Base-by-base conservation (phyloP, 2,329 filamentous ascomycete genomes). In the Paecilomyces variotii region DNA sequence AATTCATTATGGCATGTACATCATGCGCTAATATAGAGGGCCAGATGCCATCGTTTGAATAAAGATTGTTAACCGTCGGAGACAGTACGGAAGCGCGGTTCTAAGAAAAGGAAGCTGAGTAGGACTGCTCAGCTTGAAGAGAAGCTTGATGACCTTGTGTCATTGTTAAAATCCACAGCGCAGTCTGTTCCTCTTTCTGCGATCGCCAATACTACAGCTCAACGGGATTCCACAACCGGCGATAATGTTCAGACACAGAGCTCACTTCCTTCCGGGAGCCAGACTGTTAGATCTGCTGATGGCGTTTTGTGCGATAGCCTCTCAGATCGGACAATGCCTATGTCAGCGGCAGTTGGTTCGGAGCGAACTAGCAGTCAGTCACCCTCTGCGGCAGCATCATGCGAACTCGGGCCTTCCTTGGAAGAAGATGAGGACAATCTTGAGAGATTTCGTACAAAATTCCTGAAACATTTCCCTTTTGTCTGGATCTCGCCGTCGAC, bases 391-490 rank as follows among this genome's bases (percentile, higher is more conserved):
- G 10, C 51, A 25, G 51, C 51, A 26, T 53, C n/a, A n/a, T 11
- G 12, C 12, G 60, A 61, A 25, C 26, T 54, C 26, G 60, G 59
- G 32, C 51, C 55, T 14, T 72, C 74, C 0, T 58, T 68, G 1
- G 64, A 61, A 24, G 74, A 78, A 53, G 77, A 75, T 1, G 77
- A 79, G 53, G 62, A 68, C 7, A 71, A 71, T 39, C 68, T 83
- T 3, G 55, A 62, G 30, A 72, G 70, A 6, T 84, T 82, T 60
- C 73, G 73, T 14, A 70, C 67, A 1, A 72, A 76, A 19, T 71
- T 71, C 72, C 68, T 80, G 3, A 68, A 65, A 0, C 76, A 73
- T 55, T 77, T 81, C 19, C 80, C 81, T 0, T 79, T 80, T 55
- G 68, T 81, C 53, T 67, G 77, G 52, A 61, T 83, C 0, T 68